Conservation (phyloP, 768 basidiomycete species). For the Rhizopogon sp. region DNA sequence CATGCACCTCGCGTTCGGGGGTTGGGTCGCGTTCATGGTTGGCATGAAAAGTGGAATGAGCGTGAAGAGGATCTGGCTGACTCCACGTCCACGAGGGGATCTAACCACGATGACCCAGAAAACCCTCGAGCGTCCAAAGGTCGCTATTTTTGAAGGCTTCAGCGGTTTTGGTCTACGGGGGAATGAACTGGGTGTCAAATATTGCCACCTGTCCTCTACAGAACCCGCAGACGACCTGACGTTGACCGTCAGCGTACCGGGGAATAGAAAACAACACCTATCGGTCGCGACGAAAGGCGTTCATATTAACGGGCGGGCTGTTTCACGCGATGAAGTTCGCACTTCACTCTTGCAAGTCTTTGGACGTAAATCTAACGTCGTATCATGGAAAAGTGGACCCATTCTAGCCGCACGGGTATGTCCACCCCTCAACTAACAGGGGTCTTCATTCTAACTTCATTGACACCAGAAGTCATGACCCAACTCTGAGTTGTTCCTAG, state of each 20-base stretch:
- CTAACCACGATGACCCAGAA: background rate
- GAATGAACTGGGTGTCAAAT: background rate
- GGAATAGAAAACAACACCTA: background rate
- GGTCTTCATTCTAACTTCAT: background rate
- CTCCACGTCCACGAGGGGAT: slow-evolving; percentile 19
- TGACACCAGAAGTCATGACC: background rate
- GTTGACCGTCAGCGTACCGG: background rate
- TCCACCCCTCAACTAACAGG: background rate
- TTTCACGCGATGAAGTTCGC: slow-evolving; percentile 12
- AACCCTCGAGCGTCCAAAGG: background rate
- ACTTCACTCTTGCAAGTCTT: slow-evolving; percentile 11
- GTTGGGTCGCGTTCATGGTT: slow-evolving; percentile 22
- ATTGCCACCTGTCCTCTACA: slow-evolving; percentile 1
- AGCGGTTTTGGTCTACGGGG: slow-evolving; percentile 10
- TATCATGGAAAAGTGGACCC: background rate
- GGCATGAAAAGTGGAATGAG: slow-evolving; percentile 21
- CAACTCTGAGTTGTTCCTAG: background rate
- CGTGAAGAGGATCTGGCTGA: slow-evolving; percentile 26
- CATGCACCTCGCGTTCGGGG: slow-evolving; percentile 24
- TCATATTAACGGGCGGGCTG: slow-evolving; percentile 18
- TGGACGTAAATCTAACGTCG: background rate
- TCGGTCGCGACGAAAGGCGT: slow-evolving; percentile 16
- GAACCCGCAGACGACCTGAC: background rate
- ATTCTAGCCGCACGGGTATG: background rate
- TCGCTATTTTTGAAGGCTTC: slow-evolving; percentile 8